phyloP scores from a whole-genome alignment of 768 basidiomycete species.

The Tylopilus subfusipes region DNA sequence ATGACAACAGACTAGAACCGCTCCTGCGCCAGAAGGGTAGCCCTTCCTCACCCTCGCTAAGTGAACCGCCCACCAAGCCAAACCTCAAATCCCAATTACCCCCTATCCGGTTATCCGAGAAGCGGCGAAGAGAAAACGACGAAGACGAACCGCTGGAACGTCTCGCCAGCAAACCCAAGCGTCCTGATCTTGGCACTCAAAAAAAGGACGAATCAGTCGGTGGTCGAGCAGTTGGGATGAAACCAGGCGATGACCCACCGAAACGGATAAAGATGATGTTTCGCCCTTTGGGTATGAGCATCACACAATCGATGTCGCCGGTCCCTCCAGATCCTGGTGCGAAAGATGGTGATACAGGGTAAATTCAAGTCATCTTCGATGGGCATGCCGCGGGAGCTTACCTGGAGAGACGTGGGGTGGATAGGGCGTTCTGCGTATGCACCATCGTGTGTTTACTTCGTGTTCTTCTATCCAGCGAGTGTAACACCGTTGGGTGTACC shows the following conservation, averaged over 20 bases:
- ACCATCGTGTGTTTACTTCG: constrained; percentile 2
- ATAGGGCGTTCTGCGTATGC: constrained; percentile 2
- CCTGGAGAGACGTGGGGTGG: constrained; percentile 33
- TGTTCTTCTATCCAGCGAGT: constrained; percentile 7
- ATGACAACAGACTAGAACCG: constrained; percentile 53
- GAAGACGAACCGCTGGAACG: constrained; percentile 63
- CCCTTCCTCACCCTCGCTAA: constrained; percentile 38
- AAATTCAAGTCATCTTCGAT: constrained; percentile 15
- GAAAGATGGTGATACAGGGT: constrained; percentile 77
- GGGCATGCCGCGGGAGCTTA: neutral
- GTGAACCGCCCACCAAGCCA: constrained; percentile 26
- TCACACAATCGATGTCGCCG: constrained; percentile 35
- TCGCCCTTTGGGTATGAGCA: constrained; percentile 34
- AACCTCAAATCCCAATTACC: constrained; percentile 35
- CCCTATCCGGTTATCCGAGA: constrained; percentile 57
- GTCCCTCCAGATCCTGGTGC: constrained; percentile 59
- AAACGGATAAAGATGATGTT: constrained; percentile 79
- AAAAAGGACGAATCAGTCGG: constrained; percentile 35
- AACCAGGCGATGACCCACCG: constrained; percentile 41
- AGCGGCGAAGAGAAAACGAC: constrained; percentile 68
- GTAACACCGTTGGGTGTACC: constrained; percentile 2
- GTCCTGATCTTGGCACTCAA: constrained; percentile 45
- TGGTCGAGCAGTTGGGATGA: constrained; percentile 24
- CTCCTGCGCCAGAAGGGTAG: constrained; percentile 39
- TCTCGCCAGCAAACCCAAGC: constrained; percentile 56